Conservation (phyloP, 257 asterid species). For the Jaltomata sinuosa region DNA sequence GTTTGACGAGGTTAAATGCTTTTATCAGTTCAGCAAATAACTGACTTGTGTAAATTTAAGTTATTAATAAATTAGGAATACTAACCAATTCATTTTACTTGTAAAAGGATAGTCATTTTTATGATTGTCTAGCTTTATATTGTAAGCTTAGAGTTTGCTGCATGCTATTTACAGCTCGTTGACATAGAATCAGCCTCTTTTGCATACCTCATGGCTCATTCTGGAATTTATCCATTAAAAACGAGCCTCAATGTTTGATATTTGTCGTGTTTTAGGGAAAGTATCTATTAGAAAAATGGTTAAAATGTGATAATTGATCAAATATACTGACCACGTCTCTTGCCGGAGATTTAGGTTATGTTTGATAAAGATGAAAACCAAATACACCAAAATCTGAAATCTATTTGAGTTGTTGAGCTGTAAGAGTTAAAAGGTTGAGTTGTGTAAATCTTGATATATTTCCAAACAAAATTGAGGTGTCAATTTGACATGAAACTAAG, state of each 20-base stretch:
- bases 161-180: not conserved
- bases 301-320: not conserved
- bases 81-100: not conserved
- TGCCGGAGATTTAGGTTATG: not conserved
- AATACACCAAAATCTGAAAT: not conserved
- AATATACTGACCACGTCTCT: not conserved
- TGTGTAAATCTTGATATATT: not conserved
- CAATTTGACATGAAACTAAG: not conserved
- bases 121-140: not conserved
- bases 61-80: not conserved
- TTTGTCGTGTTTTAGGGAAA: not conserved
- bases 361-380: not conserved
- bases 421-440: not conserved
- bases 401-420: not conserved
- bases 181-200: not conserved
- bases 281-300: not conserved
- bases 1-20: not conserved
- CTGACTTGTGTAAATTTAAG: not conserved
- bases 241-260: not conserved
- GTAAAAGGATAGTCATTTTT: not conserved
- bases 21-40: not conserved
- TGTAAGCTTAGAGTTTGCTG: not conserved
- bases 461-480: not conserved
- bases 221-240: not conserved
- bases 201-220: not conserved